Evolutionary conservation across 495 filamentous ascomycete genomes (phyloP).

Genomic region (Barbatosphaeria neglecta): DNA sequence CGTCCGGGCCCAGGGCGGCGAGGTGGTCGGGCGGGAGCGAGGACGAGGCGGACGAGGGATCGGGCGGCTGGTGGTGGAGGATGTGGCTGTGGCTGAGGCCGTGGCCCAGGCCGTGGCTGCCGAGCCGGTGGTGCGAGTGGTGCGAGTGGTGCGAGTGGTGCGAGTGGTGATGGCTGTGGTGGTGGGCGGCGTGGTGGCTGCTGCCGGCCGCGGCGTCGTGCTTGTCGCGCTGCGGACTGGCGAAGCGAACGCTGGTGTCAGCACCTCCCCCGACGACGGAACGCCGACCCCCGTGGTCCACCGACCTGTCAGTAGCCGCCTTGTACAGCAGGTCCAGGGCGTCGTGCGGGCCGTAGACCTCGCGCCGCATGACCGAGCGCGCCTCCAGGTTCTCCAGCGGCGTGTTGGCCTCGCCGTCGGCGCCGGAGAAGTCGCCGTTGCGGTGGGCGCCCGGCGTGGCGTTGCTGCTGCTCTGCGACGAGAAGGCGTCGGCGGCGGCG

Average conservation of each 20-base stretch:
- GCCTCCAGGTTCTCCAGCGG: constrained; percentile 48
- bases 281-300: constrained; percentile 2
- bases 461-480: constrained; percentile 15
- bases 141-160: background rate
- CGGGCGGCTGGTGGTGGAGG: too few species aligned
- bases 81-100: too few species aligned
- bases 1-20: too few species aligned
- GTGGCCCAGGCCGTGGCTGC: too few species aligned
- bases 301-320: constrained; percentile 49
- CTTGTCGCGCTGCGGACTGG: constrained; percentile 10
- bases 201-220: constrained; percentile 8
- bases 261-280: background rate
- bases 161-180: background rate
- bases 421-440: constrained; percentile 29
- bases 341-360: constrained; percentile 59
- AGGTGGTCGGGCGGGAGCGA: too few species aligned
- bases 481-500: constrained; percentile 14
- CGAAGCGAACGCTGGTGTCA: background rate
- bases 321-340: constrained; percentile 59
- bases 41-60: too few species aligned
- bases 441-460: constrained; percentile 13
- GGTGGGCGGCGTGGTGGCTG: constrained; percentile 7
- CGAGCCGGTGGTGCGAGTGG: background rate
- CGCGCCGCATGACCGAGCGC: constrained; percentile 47
- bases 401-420: constrained; percentile 26